A percentile compares a stretch with the other conserved stretches of the same genome.
phyloP scores from a whole-genome alignment of 805 yeast genomes.

The Schwanniomyces sp. region DNA sequence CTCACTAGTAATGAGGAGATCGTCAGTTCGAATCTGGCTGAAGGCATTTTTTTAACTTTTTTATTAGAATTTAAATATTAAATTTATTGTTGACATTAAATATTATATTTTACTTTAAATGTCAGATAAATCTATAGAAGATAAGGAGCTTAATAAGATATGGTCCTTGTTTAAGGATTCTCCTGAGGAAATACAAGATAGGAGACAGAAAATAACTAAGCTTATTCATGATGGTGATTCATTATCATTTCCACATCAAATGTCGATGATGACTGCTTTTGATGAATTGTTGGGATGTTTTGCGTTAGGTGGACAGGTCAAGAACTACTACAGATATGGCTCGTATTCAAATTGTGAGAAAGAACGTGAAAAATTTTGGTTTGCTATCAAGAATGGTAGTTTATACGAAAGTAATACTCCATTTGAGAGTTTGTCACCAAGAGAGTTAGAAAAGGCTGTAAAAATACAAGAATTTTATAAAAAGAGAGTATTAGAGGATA shows the following conservation, averaged over 20 bases:
- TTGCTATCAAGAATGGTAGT: conserved; percentile 63
- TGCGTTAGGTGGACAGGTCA: conserved; percentile 86
- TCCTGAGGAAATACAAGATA: conserved; percentile 24
- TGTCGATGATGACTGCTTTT: conserved; percentile 65
- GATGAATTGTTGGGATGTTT: conserved; percentile 85
- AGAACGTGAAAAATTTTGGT: conserved; percentile 74
- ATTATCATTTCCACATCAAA: conserved; percentile 29
- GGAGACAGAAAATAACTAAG: conserved; percentile 20
- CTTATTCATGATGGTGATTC: conserved; percentile 18
- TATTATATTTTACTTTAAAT: not conserved
- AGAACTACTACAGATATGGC: conserved; percentile 83
- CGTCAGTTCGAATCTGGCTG: conserved; percentile 39
- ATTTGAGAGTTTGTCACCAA: conserved; percentile 20
- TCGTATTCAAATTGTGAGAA: conserved; percentile 68
- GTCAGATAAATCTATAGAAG: conserved; percentile 11
- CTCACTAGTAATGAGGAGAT: conserved; percentile 44
- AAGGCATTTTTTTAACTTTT: conserved; percentile 20
- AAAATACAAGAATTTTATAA: conserved; percentile 71
- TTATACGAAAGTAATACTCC: conserved; percentile 7
- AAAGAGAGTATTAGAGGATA: conserved; percentile 57
- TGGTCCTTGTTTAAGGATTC: conserved; percentile 32
- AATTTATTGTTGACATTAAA: not conserved
- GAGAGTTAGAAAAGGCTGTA: conserved; percentile 50
- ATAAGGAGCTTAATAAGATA: conserved; percentile 26
- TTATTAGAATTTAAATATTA: not conserved